phyloP scores from a whole-genome alignment of 805 yeast species.

The Brettanomyces nanus region DNA sequence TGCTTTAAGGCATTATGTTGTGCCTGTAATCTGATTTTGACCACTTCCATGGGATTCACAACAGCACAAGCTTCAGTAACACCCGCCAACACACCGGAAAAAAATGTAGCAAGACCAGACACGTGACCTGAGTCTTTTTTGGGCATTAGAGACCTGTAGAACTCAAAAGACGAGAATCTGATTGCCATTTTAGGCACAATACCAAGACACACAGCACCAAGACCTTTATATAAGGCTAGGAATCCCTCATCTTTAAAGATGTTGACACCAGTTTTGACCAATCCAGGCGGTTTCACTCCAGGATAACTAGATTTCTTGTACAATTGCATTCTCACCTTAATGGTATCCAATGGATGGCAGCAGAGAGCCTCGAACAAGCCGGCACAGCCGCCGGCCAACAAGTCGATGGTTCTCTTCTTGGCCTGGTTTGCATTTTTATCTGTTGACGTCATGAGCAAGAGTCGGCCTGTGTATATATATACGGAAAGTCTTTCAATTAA shows the following conservation, averaged over 20 bases:
- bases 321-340: constrained; percentile 95
- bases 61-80: constrained; percentile 90
- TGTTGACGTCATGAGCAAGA: too few relatives aligned
- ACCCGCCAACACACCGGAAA: constrained; percentile 97
- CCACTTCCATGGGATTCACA: constrained; percentile 97
- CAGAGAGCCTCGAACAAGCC: constrained; percentile 96
- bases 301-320: constrained; percentile 52
- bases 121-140: constrained; percentile 54
- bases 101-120: constrained; percentile 65
- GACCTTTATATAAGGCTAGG: constrained; percentile 85
- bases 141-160: constrained; percentile 63
- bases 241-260: constrained; percentile 77
- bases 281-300: constrained; percentile 67
- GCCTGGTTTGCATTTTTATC: too few relatives aligned
- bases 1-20: constrained; percentile 89
- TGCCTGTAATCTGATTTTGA: constrained; percentile 92
- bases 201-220: constrained; percentile 95
- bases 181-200: constrained; percentile 98
- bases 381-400: constrained; percentile 93
- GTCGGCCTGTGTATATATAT: too few relatives aligned
- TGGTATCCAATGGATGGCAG: constrained; percentile 97
- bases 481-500: too few relatives aligned
- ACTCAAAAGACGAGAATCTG: constrained; percentile 90
- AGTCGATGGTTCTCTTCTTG: constrained; percentile 43
- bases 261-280: constrained; percentile 68